A percentile compares a stretch with the other conserved stretches of the same genome.
Evolutionary conservation across 352 stramenopile genomes (phyloP).

Genomic region (Blastocystis sp.): DNA sequence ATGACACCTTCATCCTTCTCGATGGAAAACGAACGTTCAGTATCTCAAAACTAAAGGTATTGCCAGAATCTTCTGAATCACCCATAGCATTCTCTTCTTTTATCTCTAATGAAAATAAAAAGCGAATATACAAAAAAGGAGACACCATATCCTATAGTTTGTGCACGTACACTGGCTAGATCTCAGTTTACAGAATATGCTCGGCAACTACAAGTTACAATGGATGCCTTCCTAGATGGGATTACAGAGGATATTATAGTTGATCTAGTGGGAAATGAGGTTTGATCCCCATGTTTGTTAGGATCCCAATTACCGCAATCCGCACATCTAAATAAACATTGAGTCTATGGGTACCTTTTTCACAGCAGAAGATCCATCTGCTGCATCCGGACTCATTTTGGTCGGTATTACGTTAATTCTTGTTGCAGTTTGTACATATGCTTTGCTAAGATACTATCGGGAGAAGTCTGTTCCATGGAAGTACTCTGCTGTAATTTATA

Average conservation of each 20-base stretch:
- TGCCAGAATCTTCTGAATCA: background rate
- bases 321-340: background rate
- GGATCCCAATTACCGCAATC: background rate
- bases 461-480: constrained; percentile 40
- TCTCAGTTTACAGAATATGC: background rate
- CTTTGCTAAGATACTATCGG: constrained; percentile 27
- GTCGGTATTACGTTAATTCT: constrained; percentile 9
- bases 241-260: background rate
- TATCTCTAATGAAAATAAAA: too few species aligned
- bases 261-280: background rate
- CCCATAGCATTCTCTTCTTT: too few species aligned
- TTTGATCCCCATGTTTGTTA: background rate
- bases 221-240: background rate
- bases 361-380: background rate
- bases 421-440: constrained; percentile 18
- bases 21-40: background rate
- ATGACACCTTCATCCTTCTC: background rate
- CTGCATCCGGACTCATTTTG: background rate
- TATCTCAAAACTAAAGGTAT: background rate
- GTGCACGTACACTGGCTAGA: background rate
- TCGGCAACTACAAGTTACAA: background rate
- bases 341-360: background rate
- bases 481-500: constrained; percentile 41
- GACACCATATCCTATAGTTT: background rate
- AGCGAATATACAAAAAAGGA: too few species aligned